A percentile compares a stretch with the other conserved stretches of the same genome.
Evolutionary conservation across 192 early-diverging fungal species (phyloP).

Genomic region (Coemansia sp.): DNA sequence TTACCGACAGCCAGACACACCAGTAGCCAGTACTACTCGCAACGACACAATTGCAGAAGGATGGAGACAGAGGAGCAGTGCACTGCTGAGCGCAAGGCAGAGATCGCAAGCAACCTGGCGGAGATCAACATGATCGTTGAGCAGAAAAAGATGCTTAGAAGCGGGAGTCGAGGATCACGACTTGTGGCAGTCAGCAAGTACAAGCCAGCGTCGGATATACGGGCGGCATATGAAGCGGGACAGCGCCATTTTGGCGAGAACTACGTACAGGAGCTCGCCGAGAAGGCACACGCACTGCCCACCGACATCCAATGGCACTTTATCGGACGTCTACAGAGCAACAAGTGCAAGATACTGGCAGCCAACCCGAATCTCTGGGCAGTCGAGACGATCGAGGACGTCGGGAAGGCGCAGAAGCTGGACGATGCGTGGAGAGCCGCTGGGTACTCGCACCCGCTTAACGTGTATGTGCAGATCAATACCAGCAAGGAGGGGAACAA

Average conservation of each 20-base stretch:
- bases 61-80: conserved; percentile 17
- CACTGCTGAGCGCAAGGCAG: conserved; percentile 26
- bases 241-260: conserved; percentile 98
- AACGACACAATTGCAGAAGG: neutral
- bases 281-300: conserved; percentile 81
- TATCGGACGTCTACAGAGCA: conserved; percentile 93
- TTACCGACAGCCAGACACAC: neutral
- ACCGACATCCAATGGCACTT: conserved; percentile 96
- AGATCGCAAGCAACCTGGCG: conserved; percentile 18
- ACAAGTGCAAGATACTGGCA: conserved; percentile 92
- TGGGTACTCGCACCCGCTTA: conserved; percentile 57
- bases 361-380: conserved; percentile 86
- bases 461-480: conserved; percentile 93
- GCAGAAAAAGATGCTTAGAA: neutral
- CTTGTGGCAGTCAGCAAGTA: conserved; percentile 95
- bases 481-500: conserved; percentile 90
- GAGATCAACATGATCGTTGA: conserved; percentile 10
- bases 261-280: conserved; percentile 92
- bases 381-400: conserved; percentile 89
- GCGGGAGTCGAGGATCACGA: conserved; percentile 40
- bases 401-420: conserved; percentile 78
- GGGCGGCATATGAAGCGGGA: conserved; percentile 73
- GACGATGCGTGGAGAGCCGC: conserved; percentile 71
- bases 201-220: conserved; percentile 81
- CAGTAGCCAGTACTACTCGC: neutral